Evolutionary conservation across 805 yeast species (phyloP).

Genomic region (Myxozyma kluyveri): DNA sequence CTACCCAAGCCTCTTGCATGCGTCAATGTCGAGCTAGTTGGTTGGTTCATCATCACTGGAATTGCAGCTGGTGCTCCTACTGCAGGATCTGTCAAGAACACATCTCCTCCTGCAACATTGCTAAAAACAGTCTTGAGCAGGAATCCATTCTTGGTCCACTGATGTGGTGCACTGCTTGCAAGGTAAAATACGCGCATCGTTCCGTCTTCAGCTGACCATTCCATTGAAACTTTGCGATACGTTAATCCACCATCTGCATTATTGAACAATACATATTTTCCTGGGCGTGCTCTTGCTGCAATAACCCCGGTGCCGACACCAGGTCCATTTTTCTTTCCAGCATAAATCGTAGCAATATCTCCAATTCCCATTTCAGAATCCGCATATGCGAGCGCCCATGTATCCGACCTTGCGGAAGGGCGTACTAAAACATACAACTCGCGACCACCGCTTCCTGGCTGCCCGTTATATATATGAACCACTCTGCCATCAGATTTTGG

Average conservation of each 20-base stretch:
- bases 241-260: slow-evolving; percentile 27
- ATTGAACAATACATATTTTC: slow-evolving; percentile 25
- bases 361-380: slow-evolving; percentile 17
- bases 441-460: too few species aligned
- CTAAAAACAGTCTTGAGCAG: slow-evolving; percentile 7
- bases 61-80: slow-evolving; percentile 21
- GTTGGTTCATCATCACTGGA: neutral
- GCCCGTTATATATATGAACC: slow-evolving; percentile 23
- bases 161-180: slow-evolving; percentile 24
- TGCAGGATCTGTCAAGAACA: slow-evolving; percentile 20
- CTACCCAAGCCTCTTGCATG: slow-evolving; percentile 8
- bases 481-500: slow-evolving; percentile 20
- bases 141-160: slow-evolving; percentile 25
- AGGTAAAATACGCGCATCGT: slow-evolving; percentile 22
- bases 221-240: slow-evolving; percentile 27
- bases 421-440: slow-evolving; percentile 24
- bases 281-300: slow-evolving; percentile 26
- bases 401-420: slow-evolving; percentile 19
- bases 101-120: too few species aligned
- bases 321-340: slow-evolving; percentile 21
- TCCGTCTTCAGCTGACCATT: slow-evolving; percentile 27
- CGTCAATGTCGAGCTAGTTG: neutral
- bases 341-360: slow-evolving; percentile 27
- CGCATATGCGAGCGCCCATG: slow-evolving; percentile 27
- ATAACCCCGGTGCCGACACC: slow-evolving; percentile 27